These are phyloP conservation scores for Emergomyces pasteurianus DNA, from an alignment of 2,329 filamentous ascomycete species.

Conservation along the genomic window DNA sequence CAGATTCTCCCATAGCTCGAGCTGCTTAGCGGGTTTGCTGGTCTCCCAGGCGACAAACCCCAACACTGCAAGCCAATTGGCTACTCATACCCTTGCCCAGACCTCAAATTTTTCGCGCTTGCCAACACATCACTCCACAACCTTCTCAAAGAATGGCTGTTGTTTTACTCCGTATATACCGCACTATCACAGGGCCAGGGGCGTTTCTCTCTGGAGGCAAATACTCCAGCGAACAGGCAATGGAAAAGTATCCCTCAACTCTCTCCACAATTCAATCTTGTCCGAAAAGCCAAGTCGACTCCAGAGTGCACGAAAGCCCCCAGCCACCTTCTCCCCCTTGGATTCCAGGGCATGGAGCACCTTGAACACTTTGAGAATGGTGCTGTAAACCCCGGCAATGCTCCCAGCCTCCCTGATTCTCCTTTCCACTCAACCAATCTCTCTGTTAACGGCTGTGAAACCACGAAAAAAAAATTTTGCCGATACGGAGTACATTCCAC, in stretches of 20 bases:
- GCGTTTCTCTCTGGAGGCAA: no score
- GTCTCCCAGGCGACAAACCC: conserved; percentile 9
- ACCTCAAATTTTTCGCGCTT: conserved; percentile 7
- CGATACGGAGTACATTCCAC: no score
- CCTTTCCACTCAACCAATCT: background rate
- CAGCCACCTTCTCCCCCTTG: background rate
- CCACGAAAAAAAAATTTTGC: background rate
- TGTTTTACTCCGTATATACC: no score
- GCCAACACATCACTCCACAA: conserved; percentile 15
- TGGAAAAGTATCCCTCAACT: background rate
- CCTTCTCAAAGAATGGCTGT: background rate
- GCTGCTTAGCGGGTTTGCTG: background rate
- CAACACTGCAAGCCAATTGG: background rate
- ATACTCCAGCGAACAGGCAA: no score
- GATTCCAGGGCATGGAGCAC: no score
- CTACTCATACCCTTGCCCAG: background rate
- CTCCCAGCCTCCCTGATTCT: background rate
- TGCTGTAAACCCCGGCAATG: background rate
- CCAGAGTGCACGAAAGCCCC: background rate
- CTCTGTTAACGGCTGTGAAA: background rate
- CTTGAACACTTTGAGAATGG: background rate
- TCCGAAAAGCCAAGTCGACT: background rate
- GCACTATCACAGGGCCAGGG: no score
- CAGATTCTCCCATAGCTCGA: no score
- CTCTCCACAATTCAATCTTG: background rate